These are phyloP conservation scores for Pseudocercospora cruenta DNA, from an alignment of 2,329 filamentous ascomycete species.

Conservation along the genomic window DNA sequence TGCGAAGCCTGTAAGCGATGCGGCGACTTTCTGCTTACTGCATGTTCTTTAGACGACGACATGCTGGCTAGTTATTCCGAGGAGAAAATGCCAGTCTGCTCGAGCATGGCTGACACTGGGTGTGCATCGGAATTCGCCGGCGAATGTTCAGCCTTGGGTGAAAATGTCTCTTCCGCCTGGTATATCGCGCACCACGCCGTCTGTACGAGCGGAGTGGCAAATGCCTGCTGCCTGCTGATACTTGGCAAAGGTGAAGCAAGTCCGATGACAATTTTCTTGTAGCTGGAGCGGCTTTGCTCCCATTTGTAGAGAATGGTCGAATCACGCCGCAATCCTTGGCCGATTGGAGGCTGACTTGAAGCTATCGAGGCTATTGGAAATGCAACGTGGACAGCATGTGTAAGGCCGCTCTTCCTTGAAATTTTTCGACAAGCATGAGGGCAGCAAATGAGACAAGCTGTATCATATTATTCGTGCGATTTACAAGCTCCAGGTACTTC, in stretches of 20 bases:
- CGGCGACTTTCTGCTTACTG: too few relatives aligned
- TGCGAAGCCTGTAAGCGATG: too few relatives aligned
- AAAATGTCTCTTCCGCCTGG: too few relatives aligned
- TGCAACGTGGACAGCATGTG: slow-evolving; percentile 13
- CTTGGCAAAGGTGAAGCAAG: neutral
- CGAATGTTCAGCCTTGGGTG: too few relatives aligned
- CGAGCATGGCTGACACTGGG: too few relatives aligned
- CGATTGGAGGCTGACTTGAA: slow-evolving; percentile 21
- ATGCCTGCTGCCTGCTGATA: neutral
- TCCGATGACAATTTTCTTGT: neutral
- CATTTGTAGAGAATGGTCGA: slow-evolving; percentile 8
- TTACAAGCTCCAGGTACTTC: neutral
- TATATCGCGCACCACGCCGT: too few relatives aligned
- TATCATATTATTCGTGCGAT: neutral
- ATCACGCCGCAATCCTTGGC: slow-evolving; percentile 19
- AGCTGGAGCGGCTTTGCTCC: neutral
- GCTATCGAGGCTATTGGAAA: slow-evolving; percentile 13
- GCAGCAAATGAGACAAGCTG: slow-evolving; percentile 3
- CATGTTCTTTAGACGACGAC: too few relatives aligned
- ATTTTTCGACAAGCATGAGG: neutral
- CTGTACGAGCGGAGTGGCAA: neutral
- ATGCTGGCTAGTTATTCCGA: too few relatives aligned
- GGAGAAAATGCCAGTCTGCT: too few relatives aligned
- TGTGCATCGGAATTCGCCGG: too few relatives aligned
- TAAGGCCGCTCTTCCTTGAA: slow-evolving; percentile 8